A percentile compares a stretch with the other conserved stretches of the same genome.
These are phyloP conservation scores for Aspergillus wentii DNA, from an alignment of 495 filamentous ascomycete genomes.

Conservation along the genomic window DNA sequence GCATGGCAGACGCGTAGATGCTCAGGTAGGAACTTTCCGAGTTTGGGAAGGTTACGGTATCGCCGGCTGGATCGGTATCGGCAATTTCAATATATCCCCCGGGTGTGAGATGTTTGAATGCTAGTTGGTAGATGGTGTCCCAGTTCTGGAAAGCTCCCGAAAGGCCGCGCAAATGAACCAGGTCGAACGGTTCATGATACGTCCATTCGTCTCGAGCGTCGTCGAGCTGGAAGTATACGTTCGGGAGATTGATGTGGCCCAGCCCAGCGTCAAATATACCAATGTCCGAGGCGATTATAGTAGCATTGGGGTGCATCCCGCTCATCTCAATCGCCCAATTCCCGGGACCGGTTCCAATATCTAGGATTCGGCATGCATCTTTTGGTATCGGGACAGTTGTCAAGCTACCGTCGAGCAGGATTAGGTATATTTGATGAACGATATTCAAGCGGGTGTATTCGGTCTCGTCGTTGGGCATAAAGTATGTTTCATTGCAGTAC, in stretches of 20 bases:
- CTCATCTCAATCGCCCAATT: constrained; percentile 75
- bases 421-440: constrained; percentile 60
- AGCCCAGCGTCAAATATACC: constrained; percentile 39
- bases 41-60: constrained; percentile 19
- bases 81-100: constrained; percentile 62
- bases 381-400: constrained; percentile 53
- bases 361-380: constrained; percentile 53
- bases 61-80: constrained; percentile 31
- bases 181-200: constrained; percentile 55
- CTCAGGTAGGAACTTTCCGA: constrained; percentile 28
- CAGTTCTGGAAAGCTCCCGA: constrained; percentile 61
- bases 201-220: constrained; percentile 57
- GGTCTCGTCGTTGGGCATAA: constrained; percentile 70
- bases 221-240: constrained; percentile 67
- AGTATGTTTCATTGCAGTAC: constrained; percentile 64
- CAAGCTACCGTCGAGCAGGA: constrained; percentile 54
- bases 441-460: constrained; percentile 70
- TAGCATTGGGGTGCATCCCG: constrained; percentile 54
- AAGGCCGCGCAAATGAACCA: constrained; percentile 62
- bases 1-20: constrained; percentile 33
- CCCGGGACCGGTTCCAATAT: constrained; percentile 64
- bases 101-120: constrained; percentile 53
- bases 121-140: constrained; percentile 55
- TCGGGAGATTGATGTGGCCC: constrained; percentile 51
- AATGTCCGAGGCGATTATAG: constrained; percentile 67